These are phyloP conservation scores for Herpetomonas muscarum DNA, from an alignment of 208 protist genomes.

Conservation along the genomic window DNA sequence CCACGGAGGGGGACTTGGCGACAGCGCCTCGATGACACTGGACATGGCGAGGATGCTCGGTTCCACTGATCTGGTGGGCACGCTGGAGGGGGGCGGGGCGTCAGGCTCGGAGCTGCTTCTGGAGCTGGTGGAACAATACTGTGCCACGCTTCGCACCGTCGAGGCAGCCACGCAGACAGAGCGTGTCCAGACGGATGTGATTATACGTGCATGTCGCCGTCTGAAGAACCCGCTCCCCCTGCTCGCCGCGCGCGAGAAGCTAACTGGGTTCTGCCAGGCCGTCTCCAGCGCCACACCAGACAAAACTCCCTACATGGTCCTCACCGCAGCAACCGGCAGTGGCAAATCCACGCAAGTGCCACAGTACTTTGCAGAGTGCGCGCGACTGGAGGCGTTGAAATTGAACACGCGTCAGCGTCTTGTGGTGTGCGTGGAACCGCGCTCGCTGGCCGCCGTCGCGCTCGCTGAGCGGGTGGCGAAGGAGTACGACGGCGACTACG, in stretches of 20 bases:
- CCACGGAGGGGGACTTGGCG: too few species aligned
- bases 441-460: constrained; percentile 94
- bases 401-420: neutral
- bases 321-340: constrained; percentile 59
- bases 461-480: constrained; percentile 94
- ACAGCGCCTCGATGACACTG: too few species aligned
- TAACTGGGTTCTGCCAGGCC: neutral
- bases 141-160: neutral
- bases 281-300: neutral
- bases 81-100: neutral
- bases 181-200: neutral
- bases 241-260: constrained; percentile 6
- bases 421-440: constrained; percentile 93
- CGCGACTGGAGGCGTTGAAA: constrained; percentile 11
- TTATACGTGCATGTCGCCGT: neutral
- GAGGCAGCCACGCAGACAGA: neutral
- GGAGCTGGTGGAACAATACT: neutral
- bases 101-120: neutral
- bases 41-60: neutral
- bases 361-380: constrained; percentile 66
- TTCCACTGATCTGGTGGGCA: neutral
- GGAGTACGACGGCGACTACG: constrained; percentile 91
- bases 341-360: constrained; percentile 93
- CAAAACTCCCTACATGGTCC: neutral
- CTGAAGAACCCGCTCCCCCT: constrained; percentile 1